Evolutionary conservation across 2,329 filamentous ascomycete genomes (phyloP), one percentile per base, ranked within the genome.

Genomic region (Clonostachys rosea): DNA sequence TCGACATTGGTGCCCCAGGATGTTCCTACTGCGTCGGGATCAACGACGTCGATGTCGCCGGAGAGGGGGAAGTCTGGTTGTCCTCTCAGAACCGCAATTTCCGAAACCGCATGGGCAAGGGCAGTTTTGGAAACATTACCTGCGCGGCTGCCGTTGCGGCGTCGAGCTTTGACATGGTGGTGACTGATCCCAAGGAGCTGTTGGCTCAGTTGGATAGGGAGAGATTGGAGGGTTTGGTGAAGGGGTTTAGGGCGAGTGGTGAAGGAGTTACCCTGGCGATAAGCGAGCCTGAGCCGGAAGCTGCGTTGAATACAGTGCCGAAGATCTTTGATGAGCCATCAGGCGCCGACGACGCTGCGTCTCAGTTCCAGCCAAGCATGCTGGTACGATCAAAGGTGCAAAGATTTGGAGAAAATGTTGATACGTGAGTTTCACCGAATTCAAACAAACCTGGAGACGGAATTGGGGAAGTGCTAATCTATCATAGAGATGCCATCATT

Each of bases 141-240:
- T 73, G 70, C 1, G 71, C 73, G 4, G 70, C 67, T 6, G 69
- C 69, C 1, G 72, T 75, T 2, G 71, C 73, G 4, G 71, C 71
- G 5, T 72, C 68, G 0, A 69, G 64, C 1, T 76, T 75, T 47
- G 54, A 58, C 5, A 74, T 75, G 71, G 61, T 56, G 36, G 54
- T 73, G 6, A 65, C 61, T 1, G 64, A 71, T 46, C 70, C 71
- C n/a, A 16, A 24, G 20, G 41, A 42, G 41, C 41, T 42, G 16
- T 24, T 42, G n/a, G 41, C 16, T 16, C 41, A 17, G n/a, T 17
- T 42, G 16, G 41, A 42, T 20, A 14, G n/a, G n/a, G 16, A 42
- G 16, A 42, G 20, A 14, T 30, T 16, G n/a, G n/a, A 17, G 20
- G 8, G n/a, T 14, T 20, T 42, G 14, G 20, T 42, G 14, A 24